These are phyloP conservation scores for Chenopodium berlandieri DNA, from an alignment of 148 eudicot genomes.

Conservation along the genomic window DNA sequence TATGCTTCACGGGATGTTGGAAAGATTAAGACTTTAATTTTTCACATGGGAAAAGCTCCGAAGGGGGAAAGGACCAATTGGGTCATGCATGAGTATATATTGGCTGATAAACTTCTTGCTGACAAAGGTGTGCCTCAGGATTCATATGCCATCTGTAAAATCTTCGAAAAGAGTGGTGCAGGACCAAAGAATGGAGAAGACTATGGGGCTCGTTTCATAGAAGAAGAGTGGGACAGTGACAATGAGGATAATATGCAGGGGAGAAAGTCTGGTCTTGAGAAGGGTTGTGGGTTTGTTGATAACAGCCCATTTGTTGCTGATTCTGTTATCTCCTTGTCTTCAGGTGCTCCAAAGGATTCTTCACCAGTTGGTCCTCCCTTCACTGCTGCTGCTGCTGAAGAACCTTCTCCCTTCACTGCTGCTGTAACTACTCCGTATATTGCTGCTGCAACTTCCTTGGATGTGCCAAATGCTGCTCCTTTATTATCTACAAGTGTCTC, in stretches of 20 bases:
- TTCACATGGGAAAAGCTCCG: constrained; percentile 60
- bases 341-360: neutral
- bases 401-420: neutral
- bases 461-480: neutral
- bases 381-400: neutral
- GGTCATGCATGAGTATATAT: constrained; percentile 76
- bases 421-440: neutral
- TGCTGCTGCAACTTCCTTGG: neutral
- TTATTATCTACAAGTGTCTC: neutral
- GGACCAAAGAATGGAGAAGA: constrained; percentile 76
- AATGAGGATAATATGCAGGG: constrained; percentile 17
- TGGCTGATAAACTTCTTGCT: constrained; percentile 39
- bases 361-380: neutral
- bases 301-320: constrained; percentile 9
- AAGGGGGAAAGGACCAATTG: constrained; percentile 75
- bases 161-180: constrained; percentile 62
- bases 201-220: constrained; percentile 73
- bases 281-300: constrained; percentile 1
- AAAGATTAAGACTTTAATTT: constrained; percentile 65
- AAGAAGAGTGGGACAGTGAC: constrained; percentile 68
- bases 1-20: constrained; percentile 49
- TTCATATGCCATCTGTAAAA: constrained; percentile 56
- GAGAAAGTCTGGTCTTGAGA: constrained; percentile 7
- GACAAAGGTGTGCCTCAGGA: constrained; percentile 50
- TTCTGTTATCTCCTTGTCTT: neutral